These are phyloP conservation scores for Syzygium aromaticum DNA, from an alignment of 345 rosid species.

Conservation along the genomic window DNA sequence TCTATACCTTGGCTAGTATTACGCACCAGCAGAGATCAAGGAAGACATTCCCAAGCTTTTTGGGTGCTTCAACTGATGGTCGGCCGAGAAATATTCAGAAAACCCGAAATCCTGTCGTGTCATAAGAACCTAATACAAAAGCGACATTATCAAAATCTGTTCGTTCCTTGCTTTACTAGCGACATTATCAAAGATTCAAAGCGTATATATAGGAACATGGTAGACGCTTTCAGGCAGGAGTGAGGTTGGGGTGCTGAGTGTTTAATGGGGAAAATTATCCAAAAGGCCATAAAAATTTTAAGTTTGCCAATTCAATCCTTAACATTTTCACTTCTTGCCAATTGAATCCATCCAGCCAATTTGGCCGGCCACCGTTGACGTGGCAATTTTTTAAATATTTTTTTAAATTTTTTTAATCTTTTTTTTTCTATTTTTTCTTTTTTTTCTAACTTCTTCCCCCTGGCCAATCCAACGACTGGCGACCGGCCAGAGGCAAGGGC, in stretches of 20 bases:
- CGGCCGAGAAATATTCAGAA: not conserved
- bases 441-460: too few species aligned
- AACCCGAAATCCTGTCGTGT: not conserved
- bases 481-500: too few species aligned
- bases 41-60: not conserved
- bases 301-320: too few species aligned
- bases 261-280: too few species aligned
- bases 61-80: not conserved
- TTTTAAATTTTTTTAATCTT: too few species aligned
- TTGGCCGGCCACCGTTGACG: too few species aligned
- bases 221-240: not conserved
- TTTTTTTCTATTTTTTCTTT: too few species aligned
- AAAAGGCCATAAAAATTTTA: too few species aligned
- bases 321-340: too few species aligned
- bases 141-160: not conserved
- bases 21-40: not conserved
- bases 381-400: too few species aligned
- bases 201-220: not conserved
- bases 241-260: not conserved
- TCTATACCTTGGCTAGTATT: not conserved
- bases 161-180: not conserved
- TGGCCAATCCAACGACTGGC: too few species aligned
- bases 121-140: not conserved
- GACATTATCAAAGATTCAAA: not conserved
- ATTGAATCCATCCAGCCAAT: too few species aligned